Percentiles rank a stretch among this genome's conserved stretches.
Evolutionary conservation across 1,284 basidiomycete genomes (phyloP).

Genomic region (Boletus semigastroideus): DNA sequence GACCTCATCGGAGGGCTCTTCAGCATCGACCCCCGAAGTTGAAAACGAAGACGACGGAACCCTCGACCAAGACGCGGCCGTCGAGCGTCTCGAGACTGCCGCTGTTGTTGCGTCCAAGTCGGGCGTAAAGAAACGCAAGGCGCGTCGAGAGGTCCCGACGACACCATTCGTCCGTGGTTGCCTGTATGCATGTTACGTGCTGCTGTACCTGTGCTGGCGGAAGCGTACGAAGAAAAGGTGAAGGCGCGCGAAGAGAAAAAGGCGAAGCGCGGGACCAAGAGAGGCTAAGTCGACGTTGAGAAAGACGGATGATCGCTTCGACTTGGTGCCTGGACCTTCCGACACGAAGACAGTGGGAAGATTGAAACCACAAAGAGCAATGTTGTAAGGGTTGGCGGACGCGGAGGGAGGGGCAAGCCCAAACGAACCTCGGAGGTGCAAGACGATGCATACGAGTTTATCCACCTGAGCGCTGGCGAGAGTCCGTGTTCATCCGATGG

Average conservation of each 20-base stretch:
- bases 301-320: not conserved
- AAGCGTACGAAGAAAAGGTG: slow-evolving; percentile 54
- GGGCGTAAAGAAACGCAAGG: slow-evolving; percentile 38
- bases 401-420: slow-evolving; percentile 18
- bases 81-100: slow-evolving; percentile 41
- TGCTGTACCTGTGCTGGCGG: slow-evolving; percentile 62
- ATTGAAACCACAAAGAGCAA: slow-evolving; percentile 8
- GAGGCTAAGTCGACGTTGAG: slow-evolving; percentile 1
- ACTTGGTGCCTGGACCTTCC: slow-evolving; percentile 2
- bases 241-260: slow-evolving; percentile 53
- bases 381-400: not conserved
- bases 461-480: slow-evolving; percentile 28
- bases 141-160: slow-evolving; percentile 41
- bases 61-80: slow-evolving; percentile 29
- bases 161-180: slow-evolving; percentile 67
- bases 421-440: slow-evolving; percentile 28
- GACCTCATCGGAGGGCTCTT: slow-evolving; percentile 46
- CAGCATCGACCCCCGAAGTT: slow-evolving; percentile 48
- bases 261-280: slow-evolving; percentile 37
- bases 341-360: slow-evolving; percentile 3
- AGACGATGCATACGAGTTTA: slow-evolving; percentile 31
- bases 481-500: slow-evolving; percentile 23
- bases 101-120: slow-evolving; percentile 38
- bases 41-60: slow-evolving; percentile 39
- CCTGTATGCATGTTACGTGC: slow-evolving; percentile 71